Conservation (phyloP, 2,329 filamentous ascomycete genomes). For the Claviceps capensis region DNA sequence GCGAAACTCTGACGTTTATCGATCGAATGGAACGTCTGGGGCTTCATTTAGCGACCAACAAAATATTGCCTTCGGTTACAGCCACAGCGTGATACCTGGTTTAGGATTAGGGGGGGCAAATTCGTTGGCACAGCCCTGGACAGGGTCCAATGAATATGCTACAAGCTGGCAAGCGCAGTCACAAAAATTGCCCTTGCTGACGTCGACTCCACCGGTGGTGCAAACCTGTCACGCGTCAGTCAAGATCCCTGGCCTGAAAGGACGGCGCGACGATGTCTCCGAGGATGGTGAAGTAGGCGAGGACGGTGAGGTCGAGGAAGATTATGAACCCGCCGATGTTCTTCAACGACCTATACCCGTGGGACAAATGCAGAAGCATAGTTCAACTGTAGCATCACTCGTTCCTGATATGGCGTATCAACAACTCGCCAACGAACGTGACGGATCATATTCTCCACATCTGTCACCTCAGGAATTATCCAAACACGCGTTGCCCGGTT, state of each 20-base stretch:
- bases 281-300: conserved; percentile 75
- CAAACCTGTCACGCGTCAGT: neutral
- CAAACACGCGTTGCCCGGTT: neutral
- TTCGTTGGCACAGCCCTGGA: conserved; percentile 7
- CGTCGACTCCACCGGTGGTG: neutral
- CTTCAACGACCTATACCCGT: neutral
- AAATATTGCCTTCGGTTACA: conserved; percentile 12
- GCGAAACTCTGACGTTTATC: conserved; percentile 7
- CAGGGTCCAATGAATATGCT: conserved; percentile 5
- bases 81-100: conserved; percentile 19
- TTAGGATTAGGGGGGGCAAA: conserved; percentile 17
- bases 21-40: neutral
- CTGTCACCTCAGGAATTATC: conserved; percentile 34
- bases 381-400: neutral
- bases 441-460: conserved; percentile 38
- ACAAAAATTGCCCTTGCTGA: neutral
- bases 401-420: neutral
- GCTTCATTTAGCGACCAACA: conserved; percentile 5
- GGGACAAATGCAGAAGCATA: neutral
- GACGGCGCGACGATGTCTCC: conserved; percentile 9
- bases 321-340: conserved; percentile 31
- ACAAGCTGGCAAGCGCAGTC: neutral
- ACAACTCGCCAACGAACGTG: conserved; percentile 24
- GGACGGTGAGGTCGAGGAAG: conserved; percentile 41
- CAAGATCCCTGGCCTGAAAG: conserved; percentile 3